Percentiles rank a stretch among this genome's conserved stretches.
These are phyloP conservation scores for Populus trichocarpa DNA, from an alignment of 441 rosid genomes.

Conservation along the genomic window DNA sequence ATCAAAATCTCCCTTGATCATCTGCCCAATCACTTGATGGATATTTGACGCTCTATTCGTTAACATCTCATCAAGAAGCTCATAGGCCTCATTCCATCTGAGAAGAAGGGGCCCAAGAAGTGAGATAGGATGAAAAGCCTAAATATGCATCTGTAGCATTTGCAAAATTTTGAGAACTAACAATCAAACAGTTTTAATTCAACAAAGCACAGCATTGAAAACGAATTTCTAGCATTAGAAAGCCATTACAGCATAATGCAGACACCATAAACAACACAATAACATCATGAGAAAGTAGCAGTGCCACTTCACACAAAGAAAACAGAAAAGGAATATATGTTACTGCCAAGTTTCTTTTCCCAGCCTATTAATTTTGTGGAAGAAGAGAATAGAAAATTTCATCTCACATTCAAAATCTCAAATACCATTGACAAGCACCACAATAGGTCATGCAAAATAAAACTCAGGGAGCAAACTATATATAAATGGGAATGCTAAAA, in stretches of 20 bases:
- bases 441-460: background rate
- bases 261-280: background rate
- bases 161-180: background rate
- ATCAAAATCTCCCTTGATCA: conserved; percentile 91
- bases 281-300: background rate
- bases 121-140: conserved; percentile 6
- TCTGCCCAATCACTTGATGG: conserved; percentile 89
- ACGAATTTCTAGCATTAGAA: conserved; percentile 5
- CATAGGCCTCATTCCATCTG: conserved; percentile 81
- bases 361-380: background rate
- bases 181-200: background rate
- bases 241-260: background rate
- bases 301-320: background rate
- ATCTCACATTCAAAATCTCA: background rate
- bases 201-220: background rate
- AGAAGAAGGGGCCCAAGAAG: conserved; percentile 20
- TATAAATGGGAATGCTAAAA: background rate
- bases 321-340: background rate
- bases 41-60: conserved; percentile 65
- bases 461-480: background rate
- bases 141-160: background rate
- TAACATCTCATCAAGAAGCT: conserved; percentile 79
- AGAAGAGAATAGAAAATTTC: background rate
- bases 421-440: background rate
- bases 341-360: background rate